Base-by-base conservation (phyloP, 805 yeast species). In the Metschnikowia lochheadii region DNA sequence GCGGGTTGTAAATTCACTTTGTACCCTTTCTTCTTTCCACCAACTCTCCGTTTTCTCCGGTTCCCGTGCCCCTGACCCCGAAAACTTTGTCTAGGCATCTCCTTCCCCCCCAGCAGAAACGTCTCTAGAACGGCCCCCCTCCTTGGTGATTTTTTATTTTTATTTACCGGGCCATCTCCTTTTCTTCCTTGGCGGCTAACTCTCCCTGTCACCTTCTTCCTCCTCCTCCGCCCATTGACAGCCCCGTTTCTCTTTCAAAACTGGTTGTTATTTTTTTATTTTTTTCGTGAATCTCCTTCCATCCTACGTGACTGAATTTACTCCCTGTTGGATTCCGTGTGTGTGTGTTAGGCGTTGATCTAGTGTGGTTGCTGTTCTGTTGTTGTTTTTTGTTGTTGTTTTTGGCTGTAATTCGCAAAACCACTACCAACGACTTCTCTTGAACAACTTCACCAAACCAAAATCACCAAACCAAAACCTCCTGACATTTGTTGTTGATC, bases 1-100 rank as follows among this genome's bases (percentile, higher is more conserved):
- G 50, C 48, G 46, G 45, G 37, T 45, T 40, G 49, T 40, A 39
- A 49, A 42, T 49, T 49, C 44, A 35, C 26, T 49, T 49, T 52
- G 50, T 44, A 44, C 50, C 46, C 44, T 29, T 36, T 29, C 40
- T 36, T 44, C 48, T 44, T 43, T 36, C 26, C 29, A 29, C 41
- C 34, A 35, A 13, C 40, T 15, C 29, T 44, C 35, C 6, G 29
- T 17, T 36, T 36, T 36, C 40, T 44, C 40, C 34, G 46, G 23
- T 23, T 44, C 18, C 34, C 39, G 46, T 43, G 46, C 39, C 46
- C 46, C 32, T 17, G 32, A 43, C 21, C 17, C 23, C 29, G 20
- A 13, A 6, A 8, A n/a, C 26, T 14, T 15, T 14, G 37, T 21
- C 32, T 20, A n/a, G 31, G 38, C 37, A 42, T 31, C 15, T 6